A percentile compares a stretch with the other conserved stretches of the same genome.
Evolutionary conservation across 208 protist genomes (phyloP).

Genomic region (Trypanosoma rangeli): DNA sequence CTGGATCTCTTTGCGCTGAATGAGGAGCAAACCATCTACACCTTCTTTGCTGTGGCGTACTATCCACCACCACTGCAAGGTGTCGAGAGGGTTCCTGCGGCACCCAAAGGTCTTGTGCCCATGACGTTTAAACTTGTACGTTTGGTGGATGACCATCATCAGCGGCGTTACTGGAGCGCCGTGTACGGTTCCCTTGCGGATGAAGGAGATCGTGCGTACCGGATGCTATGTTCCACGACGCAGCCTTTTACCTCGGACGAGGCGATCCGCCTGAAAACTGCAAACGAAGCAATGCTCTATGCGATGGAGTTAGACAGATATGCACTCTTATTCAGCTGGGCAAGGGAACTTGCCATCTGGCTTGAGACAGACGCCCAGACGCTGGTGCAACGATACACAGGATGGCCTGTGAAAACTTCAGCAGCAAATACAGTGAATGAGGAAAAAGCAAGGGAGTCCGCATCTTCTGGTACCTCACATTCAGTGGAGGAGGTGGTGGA

Average conservation of each 20-base stretch:
- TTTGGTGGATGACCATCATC: conserved; percentile 24
- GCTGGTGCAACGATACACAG: conserved; percentile 27
- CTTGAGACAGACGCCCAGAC: conserved; percentile 24
- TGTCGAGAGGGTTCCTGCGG: not conserved
- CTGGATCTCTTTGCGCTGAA: conserved; percentile 31
- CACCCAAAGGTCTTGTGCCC: conserved; percentile 29
- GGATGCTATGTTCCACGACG: conserved; percentile 10
- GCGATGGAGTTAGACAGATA: conserved; percentile 30
- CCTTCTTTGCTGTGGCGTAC: conserved; percentile 33
- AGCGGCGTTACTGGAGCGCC: conserved; percentile 28
- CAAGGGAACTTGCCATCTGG: conserved; percentile 29
- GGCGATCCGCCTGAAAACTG: conserved; percentile 19
- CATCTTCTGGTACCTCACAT: not conserved
- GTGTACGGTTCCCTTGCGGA: conserved; percentile 22
- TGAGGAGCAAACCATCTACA: conserved; percentile 24
- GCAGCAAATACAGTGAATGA: not conserved
- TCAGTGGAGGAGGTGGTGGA: conserved; percentile 33
- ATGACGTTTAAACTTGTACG: conserved; percentile 33
- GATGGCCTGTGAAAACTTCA: not conserved
- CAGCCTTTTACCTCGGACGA: conserved; percentile 38
- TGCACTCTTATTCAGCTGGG: conserved; percentile 20
- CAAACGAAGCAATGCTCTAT: conserved; percentile 17
- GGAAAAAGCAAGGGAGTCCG: not conserved
- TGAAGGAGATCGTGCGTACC: conserved; percentile 11
- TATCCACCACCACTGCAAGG: conserved; percentile 18